Base-by-base conservation (phyloP, 2,329 filamentous ascomycete species). In the Sporothrix pseudoabietina region DNA sequence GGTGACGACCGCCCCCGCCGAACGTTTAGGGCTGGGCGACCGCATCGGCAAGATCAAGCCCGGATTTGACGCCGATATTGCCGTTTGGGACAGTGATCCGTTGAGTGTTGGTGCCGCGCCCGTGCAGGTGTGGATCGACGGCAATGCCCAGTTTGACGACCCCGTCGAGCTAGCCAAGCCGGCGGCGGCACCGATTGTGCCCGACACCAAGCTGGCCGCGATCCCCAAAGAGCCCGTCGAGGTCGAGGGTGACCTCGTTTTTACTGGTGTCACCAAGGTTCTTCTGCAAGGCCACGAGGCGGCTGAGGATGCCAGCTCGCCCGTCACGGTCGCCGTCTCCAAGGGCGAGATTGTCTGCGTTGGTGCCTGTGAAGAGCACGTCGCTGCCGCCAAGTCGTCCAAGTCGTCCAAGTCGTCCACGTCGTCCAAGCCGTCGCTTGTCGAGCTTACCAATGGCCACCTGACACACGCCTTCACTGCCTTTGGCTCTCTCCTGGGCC, bases 71-170 rank as follows among this genome's bases (percentile, higher is more conserved):
- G 88, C 87, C 61, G 88, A 90, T 74, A 77, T 90, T 41, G 88
- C 86, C 12, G 84, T 90, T 9, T 90, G 88, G 88, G 88, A 90
- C 76, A 88, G 86, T 57, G 88, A 90, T 74, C 88, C 89, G 41
- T 80, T 90, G 1, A 87, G 86, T 57, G 84, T 89, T 0, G 88
- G 88, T 0, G 88, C 88, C 0, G 81, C 87, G 0, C 88, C 88
- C 0, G 83, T 87, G 0, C 88, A 90, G 79, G 87, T 90, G 1
- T 90, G 87, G 86, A 90, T 90, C 73, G 88, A 90, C 72, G 89
- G 88, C 3, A 85, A 82, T 9, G 82, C 86, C 1, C 89, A 91
- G 77, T 88, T 86, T 74, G 82, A 88, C 47, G 79, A 84, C 10
- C 87, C 87, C 0, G 78, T 90, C 12, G 84, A 87, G 79, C 82